Conservation (phyloP, 306 rosid genomes). For the Albizia julibrissin region DNA sequence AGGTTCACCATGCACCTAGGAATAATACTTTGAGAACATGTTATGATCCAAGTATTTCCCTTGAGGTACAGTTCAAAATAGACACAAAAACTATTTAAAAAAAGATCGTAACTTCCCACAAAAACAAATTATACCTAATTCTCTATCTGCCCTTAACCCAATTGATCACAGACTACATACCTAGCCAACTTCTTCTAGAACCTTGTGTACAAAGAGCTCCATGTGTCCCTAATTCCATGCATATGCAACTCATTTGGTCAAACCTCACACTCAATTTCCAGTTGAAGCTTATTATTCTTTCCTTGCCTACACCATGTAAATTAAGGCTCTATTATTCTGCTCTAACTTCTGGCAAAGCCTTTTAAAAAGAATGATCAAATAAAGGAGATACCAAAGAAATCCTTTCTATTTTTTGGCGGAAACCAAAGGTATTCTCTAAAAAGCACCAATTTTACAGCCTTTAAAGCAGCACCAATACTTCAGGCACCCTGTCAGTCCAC, state of each 20-base stretch:
- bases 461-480: neutral
- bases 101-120: neutral
- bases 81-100: neutral
- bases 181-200: neutral
- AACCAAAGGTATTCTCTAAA: neutral
- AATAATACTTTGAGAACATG: neutral
- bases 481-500: neutral
- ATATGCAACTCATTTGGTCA: neutral
- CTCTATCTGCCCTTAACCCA: neutral
- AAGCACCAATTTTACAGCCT: neutral
- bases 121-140: neutral
- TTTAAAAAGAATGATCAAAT: neutral
- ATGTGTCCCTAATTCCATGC: neutral
- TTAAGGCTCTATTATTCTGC: neutral
- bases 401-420: neutral
- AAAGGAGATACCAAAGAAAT: neutral
- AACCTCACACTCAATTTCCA: neutral
- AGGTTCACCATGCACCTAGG: neutral
- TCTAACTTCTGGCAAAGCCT: neutral
- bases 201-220: neutral
- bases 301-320: neutral
- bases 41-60: neutral
- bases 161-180: neutral
- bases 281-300: neutral
- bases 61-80: neutral